A percentile compares a stretch with the other conserved stretches of the same genome.
Conservation (phyloP, 2,329 filamentous ascomycete species). For the Claviceps sp. region DNA sequence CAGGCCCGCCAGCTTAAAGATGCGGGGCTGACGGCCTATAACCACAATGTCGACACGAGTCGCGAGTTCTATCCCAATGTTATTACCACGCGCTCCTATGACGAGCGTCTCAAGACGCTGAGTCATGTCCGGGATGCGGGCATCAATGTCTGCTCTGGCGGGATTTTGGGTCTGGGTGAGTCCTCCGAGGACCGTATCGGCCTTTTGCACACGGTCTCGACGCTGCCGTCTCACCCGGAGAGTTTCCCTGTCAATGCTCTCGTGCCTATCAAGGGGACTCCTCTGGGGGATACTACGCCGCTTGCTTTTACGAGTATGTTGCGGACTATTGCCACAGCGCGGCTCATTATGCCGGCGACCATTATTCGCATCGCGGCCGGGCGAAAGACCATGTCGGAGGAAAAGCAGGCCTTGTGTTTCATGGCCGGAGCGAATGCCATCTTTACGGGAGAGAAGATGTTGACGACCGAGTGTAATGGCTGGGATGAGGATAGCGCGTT, state of each 20-base stretch:
- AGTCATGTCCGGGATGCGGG: constrained; percentile 71
- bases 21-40: constrained; percentile 80
- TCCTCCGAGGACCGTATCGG: constrained; percentile 67
- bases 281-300: constrained; percentile 59
- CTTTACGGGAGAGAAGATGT: constrained; percentile 91
- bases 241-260: constrained; percentile 86
- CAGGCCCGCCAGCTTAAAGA: constrained; percentile 74
- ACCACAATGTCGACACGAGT: constrained; percentile 87
- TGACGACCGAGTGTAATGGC: constrained; percentile 81
- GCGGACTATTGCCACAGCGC: constrained; percentile 70
- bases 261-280: constrained; percentile 82
- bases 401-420: constrained; percentile 82
- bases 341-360: constrained; percentile 69
- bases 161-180: constrained; percentile 78
- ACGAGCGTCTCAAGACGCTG: constrained; percentile 72
- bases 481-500: constrained; percentile 81
- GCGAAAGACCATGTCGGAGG: constrained; percentile 70
- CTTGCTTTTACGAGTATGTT: constrained; percentile 68
- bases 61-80: constrained; percentile 79
- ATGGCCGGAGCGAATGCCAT: constrained; percentile 88
- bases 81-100: constrained; percentile 76
- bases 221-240: constrained; percentile 70
- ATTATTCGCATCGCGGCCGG: constrained; percentile 82
- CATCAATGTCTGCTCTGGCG: constrained; percentile 81
- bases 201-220: constrained; percentile 69